Base-by-base conservation (phyloP, 352 stramenopile genomes). In the Globisporangium echinulatum region DNA sequence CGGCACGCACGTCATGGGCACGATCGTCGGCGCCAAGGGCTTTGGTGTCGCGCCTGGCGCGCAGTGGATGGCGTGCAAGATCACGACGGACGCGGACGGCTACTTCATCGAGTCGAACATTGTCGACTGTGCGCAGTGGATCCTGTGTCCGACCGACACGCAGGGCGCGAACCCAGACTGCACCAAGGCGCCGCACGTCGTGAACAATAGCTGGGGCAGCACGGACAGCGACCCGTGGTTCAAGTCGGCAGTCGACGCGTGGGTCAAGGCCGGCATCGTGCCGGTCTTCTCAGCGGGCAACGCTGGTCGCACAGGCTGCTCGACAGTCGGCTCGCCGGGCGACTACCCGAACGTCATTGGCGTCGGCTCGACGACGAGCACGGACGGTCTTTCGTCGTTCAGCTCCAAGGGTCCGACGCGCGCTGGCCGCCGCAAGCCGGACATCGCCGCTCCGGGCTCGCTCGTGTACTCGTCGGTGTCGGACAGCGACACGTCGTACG, bases 181-280 rank as follows among this genome's bases (percentile, higher is more conserved):
- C 19, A 25, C 19, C 19, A 66, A 66, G 49, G 63, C 58, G 4
- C 58, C 66, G 6, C 63, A 70, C 39, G 59, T 72, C 9, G 58
- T 72, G 17, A 72, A 44, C 66, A 71, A 71, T 59, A 67, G 55
- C 19, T 72, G 66, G 66, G 58, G 49, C n/a, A n/a, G 56, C 59
- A 6, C 56, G 54, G 42, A 54, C 58, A 59, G 39, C 7, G 43
- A 54, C 44, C 49, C 39, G 50, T 38, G 66, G 39, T 69, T 63
- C 44, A 19, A 71, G 33, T 25, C 40, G 14, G 65, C 51, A 0
- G 50, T 71, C 0, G 51, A 58, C 11, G 65, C 65, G 1, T 71
- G 66, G 66, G 33, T 52, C n/a, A 54, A 52, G 37, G 66, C 66
- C 6, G 66, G 58, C 36, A 71, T 71, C 55, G 49, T 70, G 7